Base-by-base conservation (phyloP, 139 green algal genomes). In the Auxenochlorella protothecoides region DNA sequence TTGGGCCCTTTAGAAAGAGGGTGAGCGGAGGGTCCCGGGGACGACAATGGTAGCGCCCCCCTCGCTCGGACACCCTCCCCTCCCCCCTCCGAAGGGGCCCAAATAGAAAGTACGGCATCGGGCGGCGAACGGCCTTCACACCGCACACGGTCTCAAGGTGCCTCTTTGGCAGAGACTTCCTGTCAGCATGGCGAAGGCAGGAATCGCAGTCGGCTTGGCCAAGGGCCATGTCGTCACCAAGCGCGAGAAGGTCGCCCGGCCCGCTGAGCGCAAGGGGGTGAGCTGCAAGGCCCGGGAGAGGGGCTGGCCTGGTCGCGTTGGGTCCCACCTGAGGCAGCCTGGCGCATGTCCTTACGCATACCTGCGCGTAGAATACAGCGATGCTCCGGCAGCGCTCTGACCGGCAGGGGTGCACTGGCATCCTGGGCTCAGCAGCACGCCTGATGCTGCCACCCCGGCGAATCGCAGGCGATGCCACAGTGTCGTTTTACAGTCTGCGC, bases 151-250 rank as follows among this genome's bases (percentile, higher is more conserved):
- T 62, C 57, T 15, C 9, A 62, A 62, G 9, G 9, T 62, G 9
- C 57, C 57, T 62, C 57, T 62, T 62, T 62, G 9, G 27, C 27
- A 44, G 57, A 62, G 9, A 62, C 57, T 62, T 15, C 9, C 70
- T 4, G 76, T 60, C 55, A 67, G 16, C 8, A 76, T 69, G 68
- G 71, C 72, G n/a, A 74, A 65, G 27, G 68, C 75, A 11, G 92
- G 89, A 7, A 87, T 97, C 56, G 90, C 92, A 59, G 91, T 93
- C 44, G 92, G 92, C 76, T 78, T 94, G 5, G 87, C 92, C 81
- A 94, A 94, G 84, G 92, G 92, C 60, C 90, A 96, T 74, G 66
- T 86, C 0, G 80, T 88, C n/a, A 97, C 90, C 62, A 90, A 89
- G 75, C 75, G 81, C 59, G 85, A 91, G 65, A 78, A 85, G 75